Conservation (phyloP, 257 asterid species). For the Capsicum pubescens region DNA sequence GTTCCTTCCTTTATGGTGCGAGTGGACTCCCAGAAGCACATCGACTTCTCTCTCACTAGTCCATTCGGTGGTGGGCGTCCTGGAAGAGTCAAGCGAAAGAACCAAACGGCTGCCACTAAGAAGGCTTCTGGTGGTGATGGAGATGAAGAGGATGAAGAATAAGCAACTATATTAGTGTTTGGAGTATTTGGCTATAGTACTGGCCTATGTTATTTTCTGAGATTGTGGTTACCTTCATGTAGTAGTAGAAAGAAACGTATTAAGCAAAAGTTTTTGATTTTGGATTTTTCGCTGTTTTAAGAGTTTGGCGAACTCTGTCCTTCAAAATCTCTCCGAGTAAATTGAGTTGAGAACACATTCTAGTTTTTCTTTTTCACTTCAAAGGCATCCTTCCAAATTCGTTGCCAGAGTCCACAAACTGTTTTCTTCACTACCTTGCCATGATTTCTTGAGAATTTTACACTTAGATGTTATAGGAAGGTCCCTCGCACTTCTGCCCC, state of each 20-base stretch:
- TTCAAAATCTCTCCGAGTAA: not conserved
- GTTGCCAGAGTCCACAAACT: too few species aligned
- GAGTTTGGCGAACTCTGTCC: not conserved
- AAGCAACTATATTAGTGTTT: not conserved
- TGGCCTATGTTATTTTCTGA: not conserved
- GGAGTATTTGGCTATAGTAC: not conserved
- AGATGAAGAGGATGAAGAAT: conserved; percentile 20
- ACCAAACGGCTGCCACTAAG: conserved; percentile 8
- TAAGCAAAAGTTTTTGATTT: not conserved
- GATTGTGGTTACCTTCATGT: not conserved
- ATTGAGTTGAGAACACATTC: not conserved
- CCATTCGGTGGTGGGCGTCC: conserved; percentile 19
- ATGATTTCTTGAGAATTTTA: too few species aligned
- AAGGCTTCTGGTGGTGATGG: conserved; percentile 24
- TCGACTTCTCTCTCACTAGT: conserved; percentile 24
- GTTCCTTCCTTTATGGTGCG: conserved; percentile 21
- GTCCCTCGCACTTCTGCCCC: too few species aligned
- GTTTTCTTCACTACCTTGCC: too few species aligned
- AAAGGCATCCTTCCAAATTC: too few species aligned
- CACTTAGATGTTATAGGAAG: too few species aligned
- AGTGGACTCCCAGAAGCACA: conserved; percentile 24
- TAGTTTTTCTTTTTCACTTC: too few species aligned
- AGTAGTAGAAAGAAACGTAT: not conserved
- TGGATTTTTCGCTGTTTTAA: not conserved
- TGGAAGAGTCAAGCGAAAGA: conserved; percentile 26